These are phyloP conservation scores for Fusarium sp. DNA, from an alignment of 2,329 filamentous ascomycete genomes.

Conservation along the genomic window DNA sequence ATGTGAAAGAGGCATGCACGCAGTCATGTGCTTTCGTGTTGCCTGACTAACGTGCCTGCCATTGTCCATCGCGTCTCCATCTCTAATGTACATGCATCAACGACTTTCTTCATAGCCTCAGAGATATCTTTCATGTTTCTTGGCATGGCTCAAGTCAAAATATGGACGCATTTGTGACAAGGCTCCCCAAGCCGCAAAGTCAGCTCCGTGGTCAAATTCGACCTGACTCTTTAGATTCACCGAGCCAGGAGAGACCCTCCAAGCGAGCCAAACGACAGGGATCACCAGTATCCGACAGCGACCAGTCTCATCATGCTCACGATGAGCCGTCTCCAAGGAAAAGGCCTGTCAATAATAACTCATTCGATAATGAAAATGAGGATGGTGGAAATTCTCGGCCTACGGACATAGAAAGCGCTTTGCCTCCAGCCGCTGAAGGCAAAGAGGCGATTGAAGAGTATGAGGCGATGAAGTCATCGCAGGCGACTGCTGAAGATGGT, in stretches of 20 bases:
- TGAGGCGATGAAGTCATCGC: conserved; percentile 74
- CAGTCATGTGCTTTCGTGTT: conserved; percentile 58
- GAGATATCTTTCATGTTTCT: not conserved
- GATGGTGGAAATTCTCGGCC: conserved; percentile 33
- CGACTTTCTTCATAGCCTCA: not conserved
- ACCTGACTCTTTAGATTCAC: conserved; percentile 3
- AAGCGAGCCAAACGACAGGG: conserved; percentile 52
- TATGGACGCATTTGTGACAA: conserved; percentile 57
- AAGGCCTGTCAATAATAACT: conserved; percentile 28
- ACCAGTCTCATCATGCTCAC: conserved; percentile 40
- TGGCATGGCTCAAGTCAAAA: conserved; percentile 26
- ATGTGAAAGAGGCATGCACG: conserved; percentile 6
- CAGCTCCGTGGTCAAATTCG: conserved; percentile 23
- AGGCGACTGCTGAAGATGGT: conserved; percentile 53
- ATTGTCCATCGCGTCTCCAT: conserved; percentile 33
- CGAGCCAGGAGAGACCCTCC: conserved; percentile 42
- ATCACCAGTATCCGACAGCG: conserved; percentile 38
- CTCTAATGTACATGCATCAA: conserved; percentile 3
- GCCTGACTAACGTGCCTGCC: conserved; percentile 29
- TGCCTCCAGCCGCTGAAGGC: conserved; percentile 75
- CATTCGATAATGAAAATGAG: conserved; percentile 33
- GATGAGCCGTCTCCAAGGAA: conserved; percentile 11
- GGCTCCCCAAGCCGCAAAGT: conserved; percentile 42
- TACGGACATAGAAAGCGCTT: conserved; percentile 62
- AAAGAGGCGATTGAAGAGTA: conserved; percentile 83